Evolutionary conservation across 208 protist species (phyloP), one percentile per base, ranked within the genome.

Genomic region (Spironucleus salmonicida): DNA sequence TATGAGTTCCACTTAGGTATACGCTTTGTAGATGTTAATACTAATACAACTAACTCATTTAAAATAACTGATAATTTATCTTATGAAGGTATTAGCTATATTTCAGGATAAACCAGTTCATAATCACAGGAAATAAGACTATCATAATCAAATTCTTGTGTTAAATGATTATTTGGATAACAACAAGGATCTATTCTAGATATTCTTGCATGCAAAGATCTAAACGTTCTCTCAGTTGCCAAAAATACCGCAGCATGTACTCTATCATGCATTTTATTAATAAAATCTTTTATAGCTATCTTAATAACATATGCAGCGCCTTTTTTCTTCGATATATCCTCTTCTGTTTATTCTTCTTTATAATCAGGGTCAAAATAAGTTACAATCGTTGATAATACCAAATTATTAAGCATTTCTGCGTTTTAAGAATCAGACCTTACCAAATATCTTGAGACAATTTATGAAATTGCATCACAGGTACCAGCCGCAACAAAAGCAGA

Each of bases 71-170:
- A 82, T 45, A 90, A 77, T 13, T 86, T 85, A 26, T 86, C 80
- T 0, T 86, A 76, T 4, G 40, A 27, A 40, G 87, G 87, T 15
- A 61, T 77, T 68, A 89, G 78, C 29, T 58, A 49, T 35, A 87
- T 78, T 9, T 78, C 53, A 0, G 83, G 81, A 11, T 84, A 45
- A 7, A 23, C 29, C 11, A 89, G 71, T 61, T 78, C 82, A 23
- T 88, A 74, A n/a, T 81, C 58, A n/a, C 78, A 84, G 40, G 79
- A 62, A 58, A 89, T 87, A 53, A 88, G 76, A 11, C 79, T 79
- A 30, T 76, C 53, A 15, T 11, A 27, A 41, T 15, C 7, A n/a
- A n/a, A n/a, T n/a, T n/a, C n/a, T n/a, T n/a, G n/a, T n/a, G n/a
- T n/a, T n/a, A n/a, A n/a, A n/a, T n/a, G n/a, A n/a, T n/a, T n/a